Conservation (phyloP, 208 protist genomes). For the Acanthamoeba rhysodes region DNA sequence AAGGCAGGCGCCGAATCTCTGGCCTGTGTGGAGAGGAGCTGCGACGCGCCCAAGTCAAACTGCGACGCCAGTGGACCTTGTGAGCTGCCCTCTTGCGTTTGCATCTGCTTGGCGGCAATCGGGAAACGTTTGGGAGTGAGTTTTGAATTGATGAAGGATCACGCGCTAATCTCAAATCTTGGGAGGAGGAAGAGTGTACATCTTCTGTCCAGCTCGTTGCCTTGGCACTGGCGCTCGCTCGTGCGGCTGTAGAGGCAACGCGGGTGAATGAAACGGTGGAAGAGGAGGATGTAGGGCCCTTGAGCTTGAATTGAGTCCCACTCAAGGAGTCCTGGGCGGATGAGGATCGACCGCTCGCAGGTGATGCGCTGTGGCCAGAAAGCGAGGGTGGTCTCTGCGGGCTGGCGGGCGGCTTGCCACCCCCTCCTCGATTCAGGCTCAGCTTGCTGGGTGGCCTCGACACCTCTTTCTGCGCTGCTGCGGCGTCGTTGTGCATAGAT, state of each 20-base stretch:
- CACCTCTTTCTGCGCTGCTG: not conserved
- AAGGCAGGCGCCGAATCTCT: not conserved
- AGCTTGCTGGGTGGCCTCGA: conserved; percentile 13
- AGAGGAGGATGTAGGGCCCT: not conserved
- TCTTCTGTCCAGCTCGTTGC: not conserved
- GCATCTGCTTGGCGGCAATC: not conserved
- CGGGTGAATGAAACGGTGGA: not conserved
- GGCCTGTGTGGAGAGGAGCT: conserved; percentile 11
- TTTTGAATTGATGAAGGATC: not conserved
- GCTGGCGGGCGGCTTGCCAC: not conserved
- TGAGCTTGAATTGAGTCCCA: not conserved
- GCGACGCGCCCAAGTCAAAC: conserved; percentile 9
- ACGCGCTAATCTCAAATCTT: not conserved
- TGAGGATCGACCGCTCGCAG: not conserved
- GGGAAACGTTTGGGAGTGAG: too few relatives aligned
- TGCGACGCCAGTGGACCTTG: conserved; percentile 38
- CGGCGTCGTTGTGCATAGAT: not conserved
- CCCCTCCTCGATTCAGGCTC: not conserved
- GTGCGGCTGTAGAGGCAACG: not conserved
- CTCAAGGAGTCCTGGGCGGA: not conserved
- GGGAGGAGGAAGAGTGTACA: not conserved
- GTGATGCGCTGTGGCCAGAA: not conserved
- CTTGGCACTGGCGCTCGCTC: not conserved
- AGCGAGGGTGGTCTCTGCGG: not conserved
- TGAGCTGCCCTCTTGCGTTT: conserved; percentile 16